Percentiles rank a stretch among this genome's conserved stretches.
phyloP scores from a whole-genome alignment of 495 filamentous ascomycete species.

The Aspergillus baeticus region DNA sequence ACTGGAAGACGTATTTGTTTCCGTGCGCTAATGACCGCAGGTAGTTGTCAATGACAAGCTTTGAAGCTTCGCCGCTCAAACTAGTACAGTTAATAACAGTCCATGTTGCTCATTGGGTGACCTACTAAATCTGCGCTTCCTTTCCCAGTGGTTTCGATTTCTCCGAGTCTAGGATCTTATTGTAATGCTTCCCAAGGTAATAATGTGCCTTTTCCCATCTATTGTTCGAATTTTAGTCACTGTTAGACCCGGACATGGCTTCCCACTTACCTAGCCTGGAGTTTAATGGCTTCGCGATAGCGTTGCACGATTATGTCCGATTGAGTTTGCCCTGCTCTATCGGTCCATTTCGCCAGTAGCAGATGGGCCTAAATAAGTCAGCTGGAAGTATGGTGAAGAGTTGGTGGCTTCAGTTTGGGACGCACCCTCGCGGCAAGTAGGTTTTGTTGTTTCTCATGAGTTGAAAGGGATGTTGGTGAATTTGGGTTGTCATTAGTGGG shows the following conservation, averaged over 20 bases:
- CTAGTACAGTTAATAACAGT: conserved; percentile 21
- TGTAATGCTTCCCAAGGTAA: conserved; percentile 95
- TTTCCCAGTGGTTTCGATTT: conserved; percentile 69
- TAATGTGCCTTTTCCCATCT: conserved; percentile 97
- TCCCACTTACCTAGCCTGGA: conserved; percentile 36
- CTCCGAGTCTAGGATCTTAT: conserved; percentile 90
- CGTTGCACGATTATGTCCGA: conserved; percentile 70
- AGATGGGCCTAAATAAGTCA: conserved; percentile 60
- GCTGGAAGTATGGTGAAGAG: neutral
- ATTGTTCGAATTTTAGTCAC: conserved; percentile 13
- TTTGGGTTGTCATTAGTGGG: conserved; percentile 44
- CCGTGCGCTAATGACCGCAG: conserved; percentile 81
- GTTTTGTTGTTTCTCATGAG: conserved; percentile 45
- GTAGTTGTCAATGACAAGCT: conserved; percentile 91
- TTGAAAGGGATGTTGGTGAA: conserved; percentile 27
- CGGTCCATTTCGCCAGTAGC: conserved; percentile 94
- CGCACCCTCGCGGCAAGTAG: conserved; percentile 44
- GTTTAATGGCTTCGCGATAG: conserved; percentile 68
- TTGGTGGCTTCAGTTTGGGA: neutral
- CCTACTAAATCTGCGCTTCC: conserved; percentile 54
- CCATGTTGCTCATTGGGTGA: neutral
- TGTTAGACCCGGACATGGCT: neutral
- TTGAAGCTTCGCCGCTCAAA: conserved; percentile 75
- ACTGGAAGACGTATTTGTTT: conserved; percentile 93
- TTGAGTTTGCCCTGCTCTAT: conserved; percentile 86